Percentiles rank a stretch among this genome's conserved stretches.
These are phyloP conservation scores for Hura crepitans DNA, from an alignment of 441 rosid genomes.

Conservation along the genomic window DNA sequence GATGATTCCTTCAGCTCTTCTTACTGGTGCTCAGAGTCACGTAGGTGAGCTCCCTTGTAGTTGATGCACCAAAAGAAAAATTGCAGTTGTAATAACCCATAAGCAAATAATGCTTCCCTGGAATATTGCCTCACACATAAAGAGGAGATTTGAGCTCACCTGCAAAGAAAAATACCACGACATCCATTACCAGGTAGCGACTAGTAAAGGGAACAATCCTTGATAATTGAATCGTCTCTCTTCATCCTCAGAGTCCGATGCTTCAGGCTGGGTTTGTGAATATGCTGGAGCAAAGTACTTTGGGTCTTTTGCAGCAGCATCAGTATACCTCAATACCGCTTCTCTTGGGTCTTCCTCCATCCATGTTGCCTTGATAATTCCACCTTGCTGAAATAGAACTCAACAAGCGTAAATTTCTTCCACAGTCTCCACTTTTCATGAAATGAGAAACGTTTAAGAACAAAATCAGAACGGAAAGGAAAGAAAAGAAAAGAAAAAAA, in stretches of 20 bases:
- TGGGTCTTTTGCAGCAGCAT: constrained; percentile 88
- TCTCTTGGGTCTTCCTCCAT: constrained; percentile 99
- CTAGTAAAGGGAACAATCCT: not conserved
- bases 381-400: constrained; percentile 80
- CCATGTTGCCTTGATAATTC: constrained; percentile 99
- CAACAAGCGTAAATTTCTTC: constrained; percentile 22
- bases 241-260: constrained; percentile 83
- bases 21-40: not conserved
- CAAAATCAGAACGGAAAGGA: not conserved
- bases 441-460: not conserved
- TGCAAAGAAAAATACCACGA: not conserved
- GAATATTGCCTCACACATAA: not conserved
- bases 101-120: no score
- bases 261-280: constrained; percentile 75
- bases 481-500: no score
- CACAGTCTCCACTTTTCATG: constrained; percentile 3
- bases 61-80: not conserved
- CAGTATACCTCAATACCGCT: constrained; percentile 90
- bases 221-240: constrained; percentile 38
- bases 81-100: not conserved
- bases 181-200: not conserved
- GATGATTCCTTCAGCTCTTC: not conserved
- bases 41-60: not conserved
- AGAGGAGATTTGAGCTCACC: not conserved
- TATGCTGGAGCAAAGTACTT: constrained; percentile 96